Conservation (phyloP, 2,329 filamentous ascomycete species). For the Coniochaeta hoffmannii region DNA sequence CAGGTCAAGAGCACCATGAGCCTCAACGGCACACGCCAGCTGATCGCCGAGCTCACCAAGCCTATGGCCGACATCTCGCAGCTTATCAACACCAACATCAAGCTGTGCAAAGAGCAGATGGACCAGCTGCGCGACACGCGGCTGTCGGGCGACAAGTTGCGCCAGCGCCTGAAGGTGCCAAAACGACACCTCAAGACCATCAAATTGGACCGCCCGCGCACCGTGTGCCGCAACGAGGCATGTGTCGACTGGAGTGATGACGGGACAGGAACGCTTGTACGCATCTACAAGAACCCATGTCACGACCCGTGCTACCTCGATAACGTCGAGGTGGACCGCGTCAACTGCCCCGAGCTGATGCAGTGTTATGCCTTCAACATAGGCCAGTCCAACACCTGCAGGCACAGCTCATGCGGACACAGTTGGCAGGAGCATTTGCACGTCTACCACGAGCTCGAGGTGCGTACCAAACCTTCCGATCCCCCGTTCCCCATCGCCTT, state of each 20-base stretch:
- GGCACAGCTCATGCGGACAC: no score
- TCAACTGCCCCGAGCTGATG: conserved; percentile 18
- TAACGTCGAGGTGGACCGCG: conserved; percentile 17
- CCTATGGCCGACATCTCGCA: conserved; percentile 29
- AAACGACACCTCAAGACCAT: conserved; percentile 14
- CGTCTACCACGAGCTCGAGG: no score
- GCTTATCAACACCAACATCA: conserved; percentile 22
- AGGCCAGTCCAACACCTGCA: conserved; percentile 17
- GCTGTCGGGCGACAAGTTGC: conserved; percentile 18
- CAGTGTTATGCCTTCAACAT: conserved; percentile 19
- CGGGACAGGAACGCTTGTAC: conserved; percentile 12
- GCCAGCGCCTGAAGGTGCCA: conserved; percentile 17
- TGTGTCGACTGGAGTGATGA: conserved; percentile 20
- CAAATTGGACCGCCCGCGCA: conserved; percentile 18
- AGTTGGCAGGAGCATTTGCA: no score
- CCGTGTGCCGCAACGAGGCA: conserved; percentile 21
- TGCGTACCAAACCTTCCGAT: no score
- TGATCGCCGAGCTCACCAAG: conserved; percentile 27
- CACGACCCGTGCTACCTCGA: conserved; percentile 22
- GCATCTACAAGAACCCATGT: conserved; percentile 22
- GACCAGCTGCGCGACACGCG: conserved; percentile 15
- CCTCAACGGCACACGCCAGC: conserved; percentile 26
- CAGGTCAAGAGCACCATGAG: conserved; percentile 27
- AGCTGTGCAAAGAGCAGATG: conserved; percentile 20
- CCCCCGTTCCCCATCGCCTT: no score